These are phyloP conservation scores for Lophiotrema nucula DNA, from an alignment of 495 filamentous ascomycete genomes.

Conservation along the genomic window DNA sequence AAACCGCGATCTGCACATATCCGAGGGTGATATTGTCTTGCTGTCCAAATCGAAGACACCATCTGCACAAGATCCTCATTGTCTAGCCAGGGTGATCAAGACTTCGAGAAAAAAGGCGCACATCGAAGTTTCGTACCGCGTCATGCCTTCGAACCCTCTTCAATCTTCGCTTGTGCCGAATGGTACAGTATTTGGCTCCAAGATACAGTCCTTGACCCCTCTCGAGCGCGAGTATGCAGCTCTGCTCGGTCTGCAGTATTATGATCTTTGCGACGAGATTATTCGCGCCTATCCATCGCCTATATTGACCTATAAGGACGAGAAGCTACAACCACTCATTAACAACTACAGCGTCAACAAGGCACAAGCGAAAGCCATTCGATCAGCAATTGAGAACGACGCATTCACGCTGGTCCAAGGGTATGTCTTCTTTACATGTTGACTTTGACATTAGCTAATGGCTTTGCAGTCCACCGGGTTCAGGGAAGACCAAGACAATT, in stretches of 20 bases:
- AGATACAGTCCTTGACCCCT: conserved; percentile 82
- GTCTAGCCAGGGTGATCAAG: conserved; percentile 78
- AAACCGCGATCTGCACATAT: conserved; percentile 67
- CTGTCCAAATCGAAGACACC: conserved; percentile 67
- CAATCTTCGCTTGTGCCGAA: conserved; percentile 55
- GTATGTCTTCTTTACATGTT: conserved; percentile 40
- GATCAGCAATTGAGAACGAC: conserved; percentile 89
- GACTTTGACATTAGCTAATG: conserved; percentile 2
- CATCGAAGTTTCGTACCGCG: conserved; percentile 79
- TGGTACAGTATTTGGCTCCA: conserved; percentile 67
- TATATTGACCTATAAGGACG: conserved; percentile 72
- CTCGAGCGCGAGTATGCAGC: conserved; percentile 95
- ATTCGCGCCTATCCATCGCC: conserved; percentile 84
- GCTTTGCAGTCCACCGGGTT: conserved; percentile 72
- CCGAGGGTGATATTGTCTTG: conserved; percentile 86
- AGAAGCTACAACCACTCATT: conserved; percentile 63
- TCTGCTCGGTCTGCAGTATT: conserved; percentile 84
- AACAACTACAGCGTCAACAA: conserved; percentile 78
- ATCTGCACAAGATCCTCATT: conserved; percentile 65
- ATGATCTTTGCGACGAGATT: conserved; percentile 91
- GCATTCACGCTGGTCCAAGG: conserved; percentile 96
- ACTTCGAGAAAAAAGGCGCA: conserved; percentile 74
- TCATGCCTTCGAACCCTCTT: conserved; percentile 63
- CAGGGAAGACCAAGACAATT: conserved; percentile 98
- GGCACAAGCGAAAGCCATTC: conserved; percentile 89